Evolutionary conservation across 2,329 filamentous ascomycete species (phyloP).

Genomic region (Graphiopsis chlorocephala): DNA sequence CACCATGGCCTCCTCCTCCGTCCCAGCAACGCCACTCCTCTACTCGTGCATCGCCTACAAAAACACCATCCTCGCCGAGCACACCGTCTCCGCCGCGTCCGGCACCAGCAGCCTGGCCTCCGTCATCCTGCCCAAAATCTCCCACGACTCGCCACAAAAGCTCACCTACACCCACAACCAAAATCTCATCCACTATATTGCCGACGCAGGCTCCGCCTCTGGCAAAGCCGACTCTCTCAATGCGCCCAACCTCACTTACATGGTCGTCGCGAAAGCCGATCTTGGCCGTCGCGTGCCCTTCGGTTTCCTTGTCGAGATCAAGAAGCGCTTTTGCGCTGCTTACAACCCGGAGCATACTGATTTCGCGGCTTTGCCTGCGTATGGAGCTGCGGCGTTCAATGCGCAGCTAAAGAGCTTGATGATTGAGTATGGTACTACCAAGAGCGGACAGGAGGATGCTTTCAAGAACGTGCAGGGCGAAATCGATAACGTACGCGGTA

Average conservation of each 20-base stretch:
- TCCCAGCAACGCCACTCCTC: slow-evolving; percentile 35
- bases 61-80: slow-evolving; percentile 88
- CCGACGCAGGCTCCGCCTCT: slow-evolving; percentile 57
- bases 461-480: slow-evolving; percentile 79
- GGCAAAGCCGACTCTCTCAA: slow-evolving; percentile 30
- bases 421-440: slow-evolving; percentile 78
- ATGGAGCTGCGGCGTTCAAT: slow-evolving; percentile 89
- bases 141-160: slow-evolving; percentile 75
- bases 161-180: slow-evolving; percentile 83
- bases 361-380: slow-evolving; percentile 76
- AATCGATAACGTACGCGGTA: slow-evolving; percentile 86
- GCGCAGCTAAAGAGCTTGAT: slow-evolving; percentile 71
- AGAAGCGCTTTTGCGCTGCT: slow-evolving; percentile 75
- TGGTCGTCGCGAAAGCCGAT: slow-evolving; percentile 78
- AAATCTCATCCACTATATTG: slow-evolving; percentile 93
- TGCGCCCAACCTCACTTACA: slow-evolving; percentile 79
- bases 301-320: slow-evolving; percentile 86
- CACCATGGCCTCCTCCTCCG: slow-evolving; percentile 37
- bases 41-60: slow-evolving; percentile 87
- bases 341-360: slow-evolving; percentile 67
- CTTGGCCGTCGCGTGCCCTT: slow-evolving; percentile 88
- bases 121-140: slow-evolving; percentile 92
- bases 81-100: slow-evolving; percentile 79
- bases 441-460: slow-evolving; percentile 73
- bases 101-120: slow-evolving; percentile 85